Percentiles rank a stretch among this genome's conserved stretches.
Evolutionary conservation across 257 asterid genomes (phyloP).

Genomic region (Rhazya stricta): DNA sequence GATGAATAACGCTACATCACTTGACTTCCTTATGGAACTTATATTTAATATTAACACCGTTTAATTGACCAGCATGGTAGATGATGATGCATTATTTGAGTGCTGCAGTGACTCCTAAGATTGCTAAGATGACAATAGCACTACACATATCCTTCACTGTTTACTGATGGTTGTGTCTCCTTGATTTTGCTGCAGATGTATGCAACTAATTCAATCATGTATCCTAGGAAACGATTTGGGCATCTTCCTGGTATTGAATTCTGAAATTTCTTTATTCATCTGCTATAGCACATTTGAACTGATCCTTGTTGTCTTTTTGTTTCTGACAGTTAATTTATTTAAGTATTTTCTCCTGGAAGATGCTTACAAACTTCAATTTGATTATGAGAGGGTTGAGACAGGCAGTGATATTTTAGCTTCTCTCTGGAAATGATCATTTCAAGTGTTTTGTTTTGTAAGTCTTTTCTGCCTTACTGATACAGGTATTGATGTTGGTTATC

Average conservation of each 20-base stretch:
- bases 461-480: constrained; percentile 1
- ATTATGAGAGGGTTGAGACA: background rate
- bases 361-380: background rate
- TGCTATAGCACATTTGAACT: background rate
- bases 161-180: background rate
- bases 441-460: no score
- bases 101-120: background rate
- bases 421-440: background rate
- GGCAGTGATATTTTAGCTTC: background rate
- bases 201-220: constrained; percentile 11
- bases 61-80: background rate
- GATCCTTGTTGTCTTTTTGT: background rate
- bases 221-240: constrained; percentile 11
- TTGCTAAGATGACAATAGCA: background rate
- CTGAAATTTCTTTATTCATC: background rate
- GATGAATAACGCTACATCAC: background rate
- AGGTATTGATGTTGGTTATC: constrained; percentile 16
- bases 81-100: constrained; percentile 1
- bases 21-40: background rate
- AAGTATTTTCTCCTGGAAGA: background rate
- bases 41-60: background rate
- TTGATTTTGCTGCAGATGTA: constrained; percentile 5
- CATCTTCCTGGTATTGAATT: constrained; percentile 14
- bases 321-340: background rate
- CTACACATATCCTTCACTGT: background rate